Percentiles rank a stretch among this genome's conserved stretches.
Evolutionary conservation across 73 alveolate genomes (phyloP).

Genomic region (Paramecium primaurelia): DNA sequence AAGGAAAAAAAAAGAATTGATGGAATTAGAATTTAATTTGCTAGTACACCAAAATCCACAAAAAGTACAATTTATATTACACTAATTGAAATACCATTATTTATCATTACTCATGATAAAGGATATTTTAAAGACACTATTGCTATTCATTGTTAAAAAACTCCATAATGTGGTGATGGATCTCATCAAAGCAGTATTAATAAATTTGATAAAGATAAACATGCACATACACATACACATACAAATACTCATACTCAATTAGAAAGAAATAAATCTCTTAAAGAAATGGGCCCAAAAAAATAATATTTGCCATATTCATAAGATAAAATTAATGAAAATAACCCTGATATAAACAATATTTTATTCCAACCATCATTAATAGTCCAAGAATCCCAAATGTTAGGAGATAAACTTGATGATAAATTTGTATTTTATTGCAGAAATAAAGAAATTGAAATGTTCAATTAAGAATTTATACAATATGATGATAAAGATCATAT

Average conservation of each 20-base stretch:
- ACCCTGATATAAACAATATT: neutral
- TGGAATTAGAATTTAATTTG: neutral
- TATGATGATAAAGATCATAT: neutral
- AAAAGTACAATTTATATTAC: neutral
- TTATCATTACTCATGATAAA: neutral
- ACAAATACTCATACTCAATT: neutral
- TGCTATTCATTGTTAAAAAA: neutral
- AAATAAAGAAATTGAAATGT: neutral
- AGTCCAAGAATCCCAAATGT: neutral
- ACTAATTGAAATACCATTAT: neutral
- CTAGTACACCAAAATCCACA: neutral
- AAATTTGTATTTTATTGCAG: constrained; percentile 26
- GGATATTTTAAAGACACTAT: constrained; percentile 23
- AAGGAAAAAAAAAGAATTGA: neutral
- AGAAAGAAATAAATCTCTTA: neutral
- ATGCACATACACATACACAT: neutral
- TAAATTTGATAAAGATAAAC: neutral
- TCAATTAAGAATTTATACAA: neutral
- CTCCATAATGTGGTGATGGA: neutral
- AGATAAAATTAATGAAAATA: neutral
- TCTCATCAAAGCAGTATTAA: neutral
- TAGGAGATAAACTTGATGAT: constrained; percentile 25
- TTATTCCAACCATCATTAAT: neutral
- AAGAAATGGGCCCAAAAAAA: neutral
- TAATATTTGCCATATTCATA: neutral